Conservation (phyloP, 306 rosid genomes). For the Fragaria iinumae region DNA sequence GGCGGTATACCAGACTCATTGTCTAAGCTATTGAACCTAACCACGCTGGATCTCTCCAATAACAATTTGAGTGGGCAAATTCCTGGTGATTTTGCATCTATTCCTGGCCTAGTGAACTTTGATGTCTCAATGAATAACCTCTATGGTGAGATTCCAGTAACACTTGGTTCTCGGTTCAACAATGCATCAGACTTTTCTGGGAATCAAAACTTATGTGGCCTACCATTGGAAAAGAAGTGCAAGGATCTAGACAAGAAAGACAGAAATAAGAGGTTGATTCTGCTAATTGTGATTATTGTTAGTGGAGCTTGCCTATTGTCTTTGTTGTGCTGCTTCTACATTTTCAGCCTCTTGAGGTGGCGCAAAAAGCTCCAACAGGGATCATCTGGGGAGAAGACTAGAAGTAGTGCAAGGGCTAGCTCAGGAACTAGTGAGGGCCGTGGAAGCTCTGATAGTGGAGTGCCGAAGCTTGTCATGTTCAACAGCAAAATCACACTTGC, state of each 20-base stretch:
- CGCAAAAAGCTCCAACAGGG: slow-evolving; percentile 65
- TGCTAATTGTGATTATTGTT: slow-evolving; percentile 49
- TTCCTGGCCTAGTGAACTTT: slow-evolving; percentile 52
- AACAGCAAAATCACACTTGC: slow-evolving; percentile 81
- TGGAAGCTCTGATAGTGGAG: slow-evolving; percentile 73
- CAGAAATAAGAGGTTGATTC: slow-evolving; percentile 56
- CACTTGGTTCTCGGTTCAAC: slow-evolving; percentile 65
- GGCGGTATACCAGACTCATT: slow-evolving; percentile 69
- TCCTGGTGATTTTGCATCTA: slow-evolving; percentile 49
- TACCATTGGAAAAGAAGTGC: slow-evolving; percentile 56
- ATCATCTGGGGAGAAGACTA: slow-evolving; percentile 74
- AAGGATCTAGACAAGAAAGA: slow-evolving; percentile 24
- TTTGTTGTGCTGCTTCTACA: slow-evolving; percentile 80
- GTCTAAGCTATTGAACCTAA: slow-evolving; percentile 50
- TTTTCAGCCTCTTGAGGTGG: slow-evolving; percentile 76
- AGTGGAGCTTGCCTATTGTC: slow-evolving; percentile 54
- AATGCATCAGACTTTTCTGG: slow-evolving; percentile 52
- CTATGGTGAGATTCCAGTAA: slow-evolving; percentile 67
- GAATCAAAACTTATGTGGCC: slow-evolving; percentile 65
- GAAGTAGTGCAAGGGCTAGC: slow-evolving; percentile 78
- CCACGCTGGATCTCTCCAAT: slow-evolving; percentile 64
- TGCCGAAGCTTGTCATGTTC: slow-evolving; percentile 92
- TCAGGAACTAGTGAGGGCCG: slow-evolving; percentile 88
- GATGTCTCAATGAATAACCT: slow-evolving; percentile 73
- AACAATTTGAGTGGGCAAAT: slow-evolving; percentile 78